Base-by-base conservation (phyloP, 2,329 filamentous ascomycete species). In the Sphaerostilbella broomeana region DNA sequence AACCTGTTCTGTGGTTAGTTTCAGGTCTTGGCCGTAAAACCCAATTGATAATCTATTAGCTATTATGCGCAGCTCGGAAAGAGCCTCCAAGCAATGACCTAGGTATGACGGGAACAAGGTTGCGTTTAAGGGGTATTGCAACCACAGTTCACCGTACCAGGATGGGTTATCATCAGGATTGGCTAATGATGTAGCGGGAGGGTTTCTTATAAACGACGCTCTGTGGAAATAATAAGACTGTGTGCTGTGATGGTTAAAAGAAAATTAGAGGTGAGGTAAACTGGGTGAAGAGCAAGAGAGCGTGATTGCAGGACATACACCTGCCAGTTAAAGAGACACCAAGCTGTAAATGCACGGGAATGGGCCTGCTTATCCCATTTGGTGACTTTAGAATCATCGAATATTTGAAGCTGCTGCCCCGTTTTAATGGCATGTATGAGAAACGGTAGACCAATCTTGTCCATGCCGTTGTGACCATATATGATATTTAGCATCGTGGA, bases 361-460 rank as follows among this genome's bases (percentile, higher is more conserved):
- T 38, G 28, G 6, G 21, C 10, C 34, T 29, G 26, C 15, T 21
- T 36, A n/a, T 27, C 26, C 7, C 26, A n/a, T 11, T 25, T 18
- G 10, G 11, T 13, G 7, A n/a, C 15, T 5, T 32, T 21, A 11
- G 35, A 15, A 8, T 37, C 34, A 12, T 44, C 43, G 10, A 60
- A 60, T 3, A 64, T 40, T 1, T 51, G 40, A 3, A 63, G 41
- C 4, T 54, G 48, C 2, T 51, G 38, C 1, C 58, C 60, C 47
- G 63, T 52, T 1, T 46, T 41, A 1, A 61, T 42, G 3, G 58
- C 51, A 15, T 56, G 57, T 2, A 51, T 22, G 1, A 51, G 47
- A 25, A 57, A 61, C 0, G 52, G 44, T 34, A 47, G 52, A 1
- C 63, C 62, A n/a, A 63, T 43, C 44, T 56, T 58, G 38, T 65